Base-by-base conservation (phyloP, 176 grass and related monocot species). In the Zoysia japonica region DNA sequence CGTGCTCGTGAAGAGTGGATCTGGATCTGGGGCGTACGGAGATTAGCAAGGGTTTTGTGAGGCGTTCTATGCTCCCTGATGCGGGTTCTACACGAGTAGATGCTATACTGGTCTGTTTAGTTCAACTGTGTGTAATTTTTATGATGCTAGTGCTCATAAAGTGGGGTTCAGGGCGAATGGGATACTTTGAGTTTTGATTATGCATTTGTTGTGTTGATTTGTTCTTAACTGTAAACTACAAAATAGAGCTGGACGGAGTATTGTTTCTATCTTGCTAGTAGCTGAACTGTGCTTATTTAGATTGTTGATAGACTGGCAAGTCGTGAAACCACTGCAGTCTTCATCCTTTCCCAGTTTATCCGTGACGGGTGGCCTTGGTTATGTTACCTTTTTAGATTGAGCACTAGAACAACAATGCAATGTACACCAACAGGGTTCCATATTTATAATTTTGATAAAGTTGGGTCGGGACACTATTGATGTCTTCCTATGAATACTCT, bases 1-100 rank as follows among this genome's bases (percentile, higher is more conserved):
- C 61, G 78, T 37, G 78, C 42, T 0, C 17, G 2, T 48, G 37
- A 61, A 72, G 67, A 28, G 44, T 75, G 75, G 88, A 70, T 93
- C 86, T 86, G 85, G 91, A 93, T 93, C 91, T 93, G 83, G 59
- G 70, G 36, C 12, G 59, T 16, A 46, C 77, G 42, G 71, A 61
- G 50, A 40, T 61, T 67, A 45, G 5, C 43, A 36, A 60, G 48
- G 67, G 81, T 72, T 81, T 60, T 89, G 41, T 42, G 66, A 71
- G 59, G 61, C 3, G 65, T 38, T 55, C 47, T 46, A 49, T 49
- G 16, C 17, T 2, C 5, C 52, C 40, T 65, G 41, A 49, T 7
- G 66, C 50, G 66, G 28, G 35, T 71, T 61, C 4, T 16, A 17
- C n/a, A 19, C 17, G 13, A 9, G 28, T 48, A 28, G 63, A 17